These are phyloP conservation scores for Filosporella fistucella DNA, from an alignment of 495 filamentous ascomycete species.

Conservation along the genomic window DNA sequence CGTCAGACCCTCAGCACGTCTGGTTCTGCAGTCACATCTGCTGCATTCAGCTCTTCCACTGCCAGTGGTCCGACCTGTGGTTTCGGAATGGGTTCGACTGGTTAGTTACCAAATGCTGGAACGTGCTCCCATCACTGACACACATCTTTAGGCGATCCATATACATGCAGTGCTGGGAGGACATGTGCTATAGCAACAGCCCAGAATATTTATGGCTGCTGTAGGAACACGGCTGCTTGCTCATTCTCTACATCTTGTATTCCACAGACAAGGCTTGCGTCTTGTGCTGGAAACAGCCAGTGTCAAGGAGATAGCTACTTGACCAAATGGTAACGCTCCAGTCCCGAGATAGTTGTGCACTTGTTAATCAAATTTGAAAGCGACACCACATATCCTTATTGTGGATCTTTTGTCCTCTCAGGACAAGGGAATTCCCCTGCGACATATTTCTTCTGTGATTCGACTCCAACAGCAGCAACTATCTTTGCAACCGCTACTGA, in stretches of 20 bases:
- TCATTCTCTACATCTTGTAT: background rate
- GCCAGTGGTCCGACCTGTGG: too few relatives aligned
- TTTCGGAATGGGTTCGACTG: too few relatives aligned
- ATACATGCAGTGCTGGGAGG: too few relatives aligned
- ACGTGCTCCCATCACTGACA: too few relatives aligned
- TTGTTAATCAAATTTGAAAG: background rate
- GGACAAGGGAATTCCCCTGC: background rate
- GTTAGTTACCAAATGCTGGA: too few relatives aligned
- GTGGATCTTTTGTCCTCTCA: background rate
- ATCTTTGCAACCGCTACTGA: background rate
- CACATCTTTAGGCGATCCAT: too few relatives aligned
- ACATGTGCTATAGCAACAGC: background rate
- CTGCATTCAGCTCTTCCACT: too few relatives aligned
- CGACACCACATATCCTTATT: background rate
- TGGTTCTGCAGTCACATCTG: too few relatives aligned
- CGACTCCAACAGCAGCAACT: background rate
- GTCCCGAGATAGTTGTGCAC: background rate
- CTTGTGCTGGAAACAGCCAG: background rate
- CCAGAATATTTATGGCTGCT: background rate
- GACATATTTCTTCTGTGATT: background rate
- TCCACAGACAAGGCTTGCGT: background rate
- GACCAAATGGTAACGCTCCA: background rate
- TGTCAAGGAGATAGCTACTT: slow-evolving; percentile 1
- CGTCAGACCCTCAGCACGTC: too few relatives aligned
- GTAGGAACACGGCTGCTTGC: background rate